Conservation (phyloP, 805 yeast species). For the Barnettozyma pratensis region DNA sequence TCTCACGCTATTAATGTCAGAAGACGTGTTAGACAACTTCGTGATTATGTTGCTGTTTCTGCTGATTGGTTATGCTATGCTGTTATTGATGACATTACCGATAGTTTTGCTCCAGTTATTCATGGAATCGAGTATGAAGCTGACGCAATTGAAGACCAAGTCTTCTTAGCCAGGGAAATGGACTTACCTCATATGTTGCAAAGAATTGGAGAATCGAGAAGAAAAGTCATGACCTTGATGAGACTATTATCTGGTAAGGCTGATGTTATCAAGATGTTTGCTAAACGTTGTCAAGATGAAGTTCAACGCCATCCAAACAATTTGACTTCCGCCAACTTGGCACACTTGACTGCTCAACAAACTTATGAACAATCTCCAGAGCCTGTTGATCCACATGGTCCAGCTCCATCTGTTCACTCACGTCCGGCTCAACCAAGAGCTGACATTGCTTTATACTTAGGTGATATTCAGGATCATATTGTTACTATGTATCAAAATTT, state of each 20-base stretch:
- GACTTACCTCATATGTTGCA: constrained; percentile 75
- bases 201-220: constrained; percentile 82
- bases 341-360: constrained; percentile 5
- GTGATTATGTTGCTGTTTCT: constrained; percentile 72
- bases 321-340: constrained; percentile 29
- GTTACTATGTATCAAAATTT: constrained; percentile 93
- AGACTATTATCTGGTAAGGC: constrained; percentile 89
- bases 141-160: constrained; percentile 75
- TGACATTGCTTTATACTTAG: constrained; percentile 90
- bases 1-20: constrained; percentile 90
- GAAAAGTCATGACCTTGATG: constrained; percentile 89
- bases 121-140: constrained; percentile 76
- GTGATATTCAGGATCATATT: constrained; percentile 97
- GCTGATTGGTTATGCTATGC: constrained; percentile 86
- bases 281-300: constrained; percentile 85
- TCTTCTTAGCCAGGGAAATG: constrained; percentile 68
- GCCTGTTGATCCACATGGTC: neutral
- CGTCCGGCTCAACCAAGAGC: constrained; percentile 63
- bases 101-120: constrained; percentile 78
- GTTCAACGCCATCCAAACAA: constrained; percentile 34
- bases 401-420: neutral
- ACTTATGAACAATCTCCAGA: neutral
- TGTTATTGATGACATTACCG: constrained; percentile 76
- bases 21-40: constrained; percentile 73
- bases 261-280: constrained; percentile 93